phyloP scores from a whole-genome alignment of 2,329 filamentous ascomycete genomes.

The Trichoderma aggressivum region DNA sequence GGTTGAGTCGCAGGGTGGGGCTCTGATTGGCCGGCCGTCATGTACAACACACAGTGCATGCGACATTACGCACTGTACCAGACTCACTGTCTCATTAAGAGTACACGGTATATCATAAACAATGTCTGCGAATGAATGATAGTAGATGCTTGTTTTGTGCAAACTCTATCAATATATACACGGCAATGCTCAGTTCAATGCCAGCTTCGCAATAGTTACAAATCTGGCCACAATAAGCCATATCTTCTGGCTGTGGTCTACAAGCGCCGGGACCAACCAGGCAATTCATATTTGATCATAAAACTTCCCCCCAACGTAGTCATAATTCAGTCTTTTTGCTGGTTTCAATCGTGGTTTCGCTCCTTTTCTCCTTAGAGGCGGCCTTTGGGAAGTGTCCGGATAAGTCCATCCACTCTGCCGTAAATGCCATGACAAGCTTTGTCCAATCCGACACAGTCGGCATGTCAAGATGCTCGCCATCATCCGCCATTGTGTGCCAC shows the following conservation, averaged over 20 bases:
- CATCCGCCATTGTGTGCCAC: constrained; percentile 84
- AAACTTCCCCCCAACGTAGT: background rate
- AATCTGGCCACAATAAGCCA: background rate
- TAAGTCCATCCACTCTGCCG: constrained; percentile 89
- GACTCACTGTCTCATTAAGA: no score
- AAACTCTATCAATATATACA: background rate
- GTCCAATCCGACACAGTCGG: constrained; percentile 84
- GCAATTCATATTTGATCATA: background rate
- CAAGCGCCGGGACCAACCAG: background rate
- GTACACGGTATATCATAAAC: background rate
- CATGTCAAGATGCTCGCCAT: constrained; percentile 79
- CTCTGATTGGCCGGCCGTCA: constrained; percentile 25
- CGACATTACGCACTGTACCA: background rate
- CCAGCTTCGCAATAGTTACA: background rate
- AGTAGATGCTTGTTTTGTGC: background rate
- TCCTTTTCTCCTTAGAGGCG: constrained; percentile 27
- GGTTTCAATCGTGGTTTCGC: constrained; percentile 25
- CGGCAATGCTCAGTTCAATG: background rate
- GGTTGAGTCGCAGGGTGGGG: constrained; percentile 24
- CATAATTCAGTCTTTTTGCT: constrained; percentile 35
- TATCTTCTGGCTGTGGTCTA: background rate
- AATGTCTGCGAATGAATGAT: background rate
- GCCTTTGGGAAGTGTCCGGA: constrained; percentile 36
- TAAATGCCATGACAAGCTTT: constrained; percentile 77
- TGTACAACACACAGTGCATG: constrained; percentile 1